Evolutionary conservation across 1,139 yeast genomes (phyloP).

Genomic region (Trichomonascaceae sp.): DNA sequence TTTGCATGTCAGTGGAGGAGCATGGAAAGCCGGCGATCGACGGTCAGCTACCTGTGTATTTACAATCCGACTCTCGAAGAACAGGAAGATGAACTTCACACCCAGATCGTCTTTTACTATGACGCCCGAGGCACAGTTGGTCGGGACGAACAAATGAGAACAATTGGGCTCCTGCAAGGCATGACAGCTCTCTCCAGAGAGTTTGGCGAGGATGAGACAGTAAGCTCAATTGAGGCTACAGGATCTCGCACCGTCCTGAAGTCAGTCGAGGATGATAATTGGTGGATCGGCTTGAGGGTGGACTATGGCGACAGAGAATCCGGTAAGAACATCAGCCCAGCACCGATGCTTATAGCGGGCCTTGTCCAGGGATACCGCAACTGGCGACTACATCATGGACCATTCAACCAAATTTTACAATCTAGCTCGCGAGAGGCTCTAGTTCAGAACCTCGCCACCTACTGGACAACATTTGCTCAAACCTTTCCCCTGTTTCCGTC

Average conservation of each 20-base stretch:
- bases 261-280: constrained; percentile 15
- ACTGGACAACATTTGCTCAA: constrained; percentile 21
- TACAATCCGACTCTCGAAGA: constrained; percentile 21
- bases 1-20: no score
- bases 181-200: constrained; percentile 19
- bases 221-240: constrained; percentile 16
- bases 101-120: constrained; percentile 20
- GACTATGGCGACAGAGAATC: constrained; percentile 7
- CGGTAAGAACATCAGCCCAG: constrained; percentile 10
- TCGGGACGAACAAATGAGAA: constrained; percentile 14
- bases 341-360: constrained; percentile 16
- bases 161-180: constrained; percentile 22
- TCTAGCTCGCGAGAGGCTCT: constrained; percentile 9
- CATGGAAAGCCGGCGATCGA: no score
- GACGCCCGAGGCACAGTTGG: constrained; percentile 9
- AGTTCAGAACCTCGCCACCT: constrained; percentile 12
- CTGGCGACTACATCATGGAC: constrained; percentile 20
- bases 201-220: constrained; percentile 16
- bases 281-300: constrained; percentile 19
- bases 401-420: constrained; percentile 7
- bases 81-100: constrained; percentile 13
- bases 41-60: constrained; percentile 15
- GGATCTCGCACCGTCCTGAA: constrained; percentile 16
- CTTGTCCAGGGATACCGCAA: constrained; percentile 17
- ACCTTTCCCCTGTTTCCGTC: constrained; percentile 16